These are phyloP conservation scores for Hypoxylon sp. DNA, from an alignment of 2,329 filamentous ascomycete genomes.

Conservation along the genomic window DNA sequence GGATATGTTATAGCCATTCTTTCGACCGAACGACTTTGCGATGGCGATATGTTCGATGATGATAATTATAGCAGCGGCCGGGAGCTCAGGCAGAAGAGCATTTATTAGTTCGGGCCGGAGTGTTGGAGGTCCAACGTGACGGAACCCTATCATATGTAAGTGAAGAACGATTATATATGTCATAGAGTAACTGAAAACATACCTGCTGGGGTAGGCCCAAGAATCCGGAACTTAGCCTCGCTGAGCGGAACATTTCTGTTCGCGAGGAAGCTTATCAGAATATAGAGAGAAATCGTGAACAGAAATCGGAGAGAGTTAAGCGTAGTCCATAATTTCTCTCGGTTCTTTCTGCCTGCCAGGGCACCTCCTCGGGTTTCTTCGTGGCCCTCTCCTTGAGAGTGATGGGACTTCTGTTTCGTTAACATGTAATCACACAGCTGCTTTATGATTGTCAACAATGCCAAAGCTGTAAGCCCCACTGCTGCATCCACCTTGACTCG, in stretches of 20 bases:
- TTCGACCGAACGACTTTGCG: constrained; percentile 81
- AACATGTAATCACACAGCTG: constrained; percentile 7
- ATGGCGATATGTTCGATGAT: constrained; percentile 88
- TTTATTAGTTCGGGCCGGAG: constrained; percentile 8
- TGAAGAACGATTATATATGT: no score
- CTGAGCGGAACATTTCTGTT: constrained; percentile 6
- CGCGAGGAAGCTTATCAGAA: constrained; percentile 4
- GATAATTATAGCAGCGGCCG: constrained; percentile 79
- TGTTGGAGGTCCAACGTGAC: neutral
- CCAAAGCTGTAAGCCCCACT: constrained; percentile 19
- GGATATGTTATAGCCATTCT: constrained; percentile 82
- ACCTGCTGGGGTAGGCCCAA: constrained; percentile 17
- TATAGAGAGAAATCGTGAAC: constrained; percentile 3
- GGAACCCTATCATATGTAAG: constrained; percentile 11
- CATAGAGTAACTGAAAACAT: neutral
- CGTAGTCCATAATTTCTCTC: constrained; percentile 8
- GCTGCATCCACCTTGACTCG: constrained; percentile 17
- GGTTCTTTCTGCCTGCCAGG: neutral
- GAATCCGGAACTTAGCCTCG: constrained; percentile 12
- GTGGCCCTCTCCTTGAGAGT: neutral
- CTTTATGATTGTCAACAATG: constrained; percentile 16
- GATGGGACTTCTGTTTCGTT: neutral
- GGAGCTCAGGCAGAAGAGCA: constrained; percentile 64
- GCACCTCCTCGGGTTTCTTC: neutral
- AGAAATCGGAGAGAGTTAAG: constrained; percentile 13